Conservation (phyloP, 2,329 filamentous ascomycete genomes). For the Calonectria hawksworthii region DNA sequence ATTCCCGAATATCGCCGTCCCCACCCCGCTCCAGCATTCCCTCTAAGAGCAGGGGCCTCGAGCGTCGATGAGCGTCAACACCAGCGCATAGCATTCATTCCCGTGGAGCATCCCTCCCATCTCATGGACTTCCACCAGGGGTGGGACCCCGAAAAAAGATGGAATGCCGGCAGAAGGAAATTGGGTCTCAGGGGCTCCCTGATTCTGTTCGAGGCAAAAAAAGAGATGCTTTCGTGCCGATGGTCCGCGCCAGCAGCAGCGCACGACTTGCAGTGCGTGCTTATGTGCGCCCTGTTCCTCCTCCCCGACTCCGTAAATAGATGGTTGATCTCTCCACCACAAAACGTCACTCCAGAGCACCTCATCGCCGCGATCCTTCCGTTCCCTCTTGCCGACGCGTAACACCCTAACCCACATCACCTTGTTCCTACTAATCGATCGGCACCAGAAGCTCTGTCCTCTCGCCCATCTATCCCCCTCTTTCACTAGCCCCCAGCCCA, state of each 20-base stretch:
- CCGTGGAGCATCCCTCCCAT: conserved; percentile 15
- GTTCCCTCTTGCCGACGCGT: conserved; percentile 1
- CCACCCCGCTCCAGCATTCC: conserved; percentile 7
- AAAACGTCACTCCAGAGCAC: conserved; percentile 16
- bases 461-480: background rate
- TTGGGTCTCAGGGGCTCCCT: conserved; percentile 24
- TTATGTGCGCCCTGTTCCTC: background rate
- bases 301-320: background rate
- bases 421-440: background rate
- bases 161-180: conserved; percentile 25
- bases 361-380: background rate
- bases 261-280: background rate
- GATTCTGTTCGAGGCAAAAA: conserved; percentile 9
- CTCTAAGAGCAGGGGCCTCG: conserved; percentile 12
- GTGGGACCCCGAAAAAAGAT: conserved; percentile 18
- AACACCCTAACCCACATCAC: conserved; percentile 18
- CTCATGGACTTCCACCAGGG: conserved; percentile 6
- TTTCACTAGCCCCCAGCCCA: background rate
- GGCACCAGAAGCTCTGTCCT: background rate
- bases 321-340: conserved; percentile 20
- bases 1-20: conserved; percentile 13
- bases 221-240: background rate
- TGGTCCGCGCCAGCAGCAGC: conserved; percentile 17
- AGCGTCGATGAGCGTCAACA: background rate
- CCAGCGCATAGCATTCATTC: conserved; percentile 24